Percentiles rank a stretch among this genome's conserved stretches.
Evolutionary conservation across 768 basidiomycete species (phyloP).

Genomic region (Trametes gibbosa): DNA sequence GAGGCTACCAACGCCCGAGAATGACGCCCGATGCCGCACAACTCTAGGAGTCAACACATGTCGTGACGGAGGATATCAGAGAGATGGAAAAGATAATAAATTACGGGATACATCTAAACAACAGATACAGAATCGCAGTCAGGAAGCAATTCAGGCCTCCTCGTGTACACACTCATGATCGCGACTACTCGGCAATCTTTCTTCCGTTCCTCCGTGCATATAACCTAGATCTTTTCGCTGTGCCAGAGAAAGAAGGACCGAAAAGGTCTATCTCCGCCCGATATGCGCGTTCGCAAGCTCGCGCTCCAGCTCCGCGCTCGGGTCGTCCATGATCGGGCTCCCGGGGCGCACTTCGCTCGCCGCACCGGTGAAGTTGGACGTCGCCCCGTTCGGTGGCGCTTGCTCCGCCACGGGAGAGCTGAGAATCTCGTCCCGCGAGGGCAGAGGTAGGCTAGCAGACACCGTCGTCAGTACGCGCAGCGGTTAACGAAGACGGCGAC

Average conservation of each 20-base stretch:
- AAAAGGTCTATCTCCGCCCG: conserved; percentile 21
- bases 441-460: conserved; percentile 65
- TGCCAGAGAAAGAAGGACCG: not conserved
- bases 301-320: conserved; percentile 80
- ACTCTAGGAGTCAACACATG: no score
- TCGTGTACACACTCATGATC: no score
- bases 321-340: conserved; percentile 82
- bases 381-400: conserved; percentile 58
- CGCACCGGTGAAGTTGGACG: conserved; percentile 61
- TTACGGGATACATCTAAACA: no score
- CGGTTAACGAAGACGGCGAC: conserved; percentile 6
- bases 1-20: not conserved
- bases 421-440: conserved; percentile 77
- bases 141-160: no score
- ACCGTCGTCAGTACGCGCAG: not conserved
- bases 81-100: no score
- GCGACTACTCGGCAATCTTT: no score
- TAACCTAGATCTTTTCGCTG: no score
- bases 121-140: no score
- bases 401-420: conserved; percentile 70
- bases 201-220: no score
- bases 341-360: conserved; percentile 42
- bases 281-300: conserved; percentile 78
- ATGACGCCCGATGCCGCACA: no score
- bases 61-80: no score